Evolutionary conservation across 148 eudicot species (phyloP).

Genomic region (Rhododendron kiyosumense): DNA sequence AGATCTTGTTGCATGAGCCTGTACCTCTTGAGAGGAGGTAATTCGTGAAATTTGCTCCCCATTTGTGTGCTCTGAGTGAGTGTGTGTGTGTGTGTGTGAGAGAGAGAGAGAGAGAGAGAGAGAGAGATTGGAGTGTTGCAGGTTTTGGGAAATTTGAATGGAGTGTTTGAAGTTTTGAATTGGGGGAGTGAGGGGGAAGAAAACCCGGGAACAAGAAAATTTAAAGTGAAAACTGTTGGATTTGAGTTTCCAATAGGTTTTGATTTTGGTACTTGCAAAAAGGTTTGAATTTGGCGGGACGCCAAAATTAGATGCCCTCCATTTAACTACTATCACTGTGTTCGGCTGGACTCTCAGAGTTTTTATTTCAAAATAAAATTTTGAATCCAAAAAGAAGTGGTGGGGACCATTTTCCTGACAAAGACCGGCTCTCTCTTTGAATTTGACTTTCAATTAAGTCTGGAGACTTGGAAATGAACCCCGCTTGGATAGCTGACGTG

Average conservation of each 20-base stretch:
- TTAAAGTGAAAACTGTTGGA: not conserved
- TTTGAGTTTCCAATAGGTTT: not conserved
- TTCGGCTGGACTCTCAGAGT: no score
- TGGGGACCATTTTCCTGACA: no score
- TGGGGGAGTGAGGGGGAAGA: not conserved
- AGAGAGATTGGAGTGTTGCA: not conserved
- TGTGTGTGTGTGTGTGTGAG: not conserved
- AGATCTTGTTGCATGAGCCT: constrained; percentile 23
- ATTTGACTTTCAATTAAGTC: no score
- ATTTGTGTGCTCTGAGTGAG: constrained; percentile 14
- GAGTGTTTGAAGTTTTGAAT: not conserved
- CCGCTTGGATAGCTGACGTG: no score
- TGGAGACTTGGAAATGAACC: no score
- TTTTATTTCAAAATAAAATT: no score
- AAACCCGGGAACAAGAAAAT: constrained; percentile 18
- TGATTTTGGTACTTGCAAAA: not conserved
- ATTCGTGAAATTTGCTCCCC: constrained; percentile 40
- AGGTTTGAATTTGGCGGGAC: constrained; percentile 3
- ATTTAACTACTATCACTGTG: no score
- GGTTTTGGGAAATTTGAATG: not conserved
- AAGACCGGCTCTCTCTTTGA: no score
- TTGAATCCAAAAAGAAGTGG: no score
- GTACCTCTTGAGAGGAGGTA: constrained; percentile 77
- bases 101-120: constrained; percentile 5
- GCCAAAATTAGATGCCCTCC: not conserved